These are phyloP conservation scores for Irpex rosettiformis DNA, from an alignment of 1,284 basidiomycete species.

Conservation along the genomic window DNA sequence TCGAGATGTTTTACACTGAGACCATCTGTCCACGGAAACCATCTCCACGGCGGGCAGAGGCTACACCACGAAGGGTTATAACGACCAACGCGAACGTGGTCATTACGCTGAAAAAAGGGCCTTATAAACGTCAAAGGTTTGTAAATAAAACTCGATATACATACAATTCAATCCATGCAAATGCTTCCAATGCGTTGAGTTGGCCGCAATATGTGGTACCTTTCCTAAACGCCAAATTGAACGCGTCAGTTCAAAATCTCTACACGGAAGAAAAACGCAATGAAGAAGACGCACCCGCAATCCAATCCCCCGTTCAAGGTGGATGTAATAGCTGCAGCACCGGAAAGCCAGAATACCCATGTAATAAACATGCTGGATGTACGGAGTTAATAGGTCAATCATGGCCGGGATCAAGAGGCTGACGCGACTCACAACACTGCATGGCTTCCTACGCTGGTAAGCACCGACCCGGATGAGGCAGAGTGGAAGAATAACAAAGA, in stretches of 20 bases:
- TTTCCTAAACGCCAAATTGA: neutral
- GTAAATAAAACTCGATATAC: too few relatives aligned
- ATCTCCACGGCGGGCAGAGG: conserved; percentile 28
- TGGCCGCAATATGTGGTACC: conserved; percentile 52
- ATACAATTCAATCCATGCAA: conserved; percentile 33
- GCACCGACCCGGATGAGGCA: conserved; percentile 39
- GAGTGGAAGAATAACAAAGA: conserved; percentile 48
- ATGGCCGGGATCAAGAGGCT: neutral
- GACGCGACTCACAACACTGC: conserved; percentile 61
- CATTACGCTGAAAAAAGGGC: conserved; percentile 22
- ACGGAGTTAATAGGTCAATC: neutral
- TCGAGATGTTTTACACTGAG: conserved; percentile 12
- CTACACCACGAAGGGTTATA: conserved; percentile 27
- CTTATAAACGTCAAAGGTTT: too few relatives aligned
- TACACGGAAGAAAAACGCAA: too few relatives aligned
- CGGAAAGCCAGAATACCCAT: conserved; percentile 41
- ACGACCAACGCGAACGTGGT: conserved; percentile 28
- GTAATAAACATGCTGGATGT: conserved; percentile 52
- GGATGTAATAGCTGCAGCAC: conserved; percentile 59
- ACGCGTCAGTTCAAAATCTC: neutral
- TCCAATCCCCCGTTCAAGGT: conserved; percentile 63
- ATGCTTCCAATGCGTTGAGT: conserved; percentile 31
- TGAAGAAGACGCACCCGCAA: conserved; percentile 47
- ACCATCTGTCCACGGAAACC: conserved; percentile 28
- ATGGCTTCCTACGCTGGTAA: conserved; percentile 63